A percentile compares a stretch with the other conserved stretches of the same genome.
Evolutionary conservation across 2,329 filamentous ascomycete genomes (phyloP).

Genomic region (Helminthosporium solani): DNA sequence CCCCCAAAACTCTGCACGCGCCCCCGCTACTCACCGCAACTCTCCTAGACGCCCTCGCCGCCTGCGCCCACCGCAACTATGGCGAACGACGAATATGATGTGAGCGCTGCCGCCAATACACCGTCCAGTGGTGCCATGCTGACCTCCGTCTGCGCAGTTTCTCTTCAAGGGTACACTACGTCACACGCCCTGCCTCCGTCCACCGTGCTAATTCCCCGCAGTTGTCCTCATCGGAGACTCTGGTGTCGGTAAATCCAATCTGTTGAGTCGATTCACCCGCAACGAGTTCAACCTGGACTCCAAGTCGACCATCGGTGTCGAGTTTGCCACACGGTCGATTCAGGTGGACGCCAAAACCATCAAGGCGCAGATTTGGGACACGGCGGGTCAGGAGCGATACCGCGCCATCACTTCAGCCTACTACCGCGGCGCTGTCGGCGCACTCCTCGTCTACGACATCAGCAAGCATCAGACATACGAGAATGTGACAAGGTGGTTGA

Average conservation of each 20-base stretch:
- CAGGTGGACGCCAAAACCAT: constrained; percentile 99
- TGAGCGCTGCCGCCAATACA: constrained; percentile 53
- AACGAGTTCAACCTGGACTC: constrained; percentile 99
- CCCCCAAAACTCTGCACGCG: constrained; percentile 1
- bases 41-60: too few relatives aligned
- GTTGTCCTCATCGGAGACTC: constrained; percentile 99
- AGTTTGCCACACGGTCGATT: constrained; percentile 97
- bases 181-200: constrained; percentile 11
- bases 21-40: constrained; percentile 13
- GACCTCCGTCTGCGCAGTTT: constrained; percentile 62
- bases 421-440: constrained; percentile 96
- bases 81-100: constrained; percentile 99
- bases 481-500: constrained; percentile 98
- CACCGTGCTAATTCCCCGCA: constrained; percentile 46
- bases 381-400: constrained; percentile 97
- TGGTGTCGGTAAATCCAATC: constrained; percentile 99
- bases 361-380: constrained; percentile 99
- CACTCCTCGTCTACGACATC: constrained; percentile 98
- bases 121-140: constrained; percentile 17
- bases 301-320: constrained; percentile 99
- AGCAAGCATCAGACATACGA: constrained; percentile 99
- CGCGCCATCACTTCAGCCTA: constrained; percentile 98
- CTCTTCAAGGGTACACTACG: constrained; percentile 86
- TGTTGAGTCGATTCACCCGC: constrained; percentile 97
- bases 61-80: constrained; percentile 55